Base-by-base conservation (phyloP, 73 alveolate genomes). In the Paramecium sonneborni region DNA sequence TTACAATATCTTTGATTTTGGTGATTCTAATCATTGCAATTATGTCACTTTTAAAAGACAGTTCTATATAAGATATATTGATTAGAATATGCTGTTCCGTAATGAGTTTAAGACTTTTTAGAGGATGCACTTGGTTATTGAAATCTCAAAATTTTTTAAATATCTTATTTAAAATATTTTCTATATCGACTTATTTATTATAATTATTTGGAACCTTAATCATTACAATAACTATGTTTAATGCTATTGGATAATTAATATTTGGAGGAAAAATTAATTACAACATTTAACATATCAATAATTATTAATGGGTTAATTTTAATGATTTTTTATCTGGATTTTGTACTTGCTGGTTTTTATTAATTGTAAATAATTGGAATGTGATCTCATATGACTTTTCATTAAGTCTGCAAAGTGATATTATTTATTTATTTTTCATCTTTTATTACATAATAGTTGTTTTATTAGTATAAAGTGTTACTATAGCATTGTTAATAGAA, bases 401-500 rank as follows among this genome's bases (percentile, higher is more conserved):
- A 43, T 23, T 23, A 79, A 41, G 46, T 1, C 32, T 79, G 1
- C 12, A 79, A 24, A 39, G 46, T 23, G 90, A 79, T 43, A 0
- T 7, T 11, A 24, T 43, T 43, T 43, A 43, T 24, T 11, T 79
- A 79, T 79, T 43, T 79, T 79, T 79, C 10, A 79, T 79, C 37
- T 23, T 21, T 28, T 79, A 24, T 24, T 79, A 79, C 55, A 79
- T 79, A 1, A 79, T 79, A 14, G 90, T 79, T 3, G 90, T 79
- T 43, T 23, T 79, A 20, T 43, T 79, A 21, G 32, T 76, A 6
- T 34, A 38, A 46, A 79, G 55, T 18, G 76, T 79, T 3, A 79
- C 90, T 10, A 79, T 79, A 3, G 90, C 90, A 7, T 43, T 79
- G n/a, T 24, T 79, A 41, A 79, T 79, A 20, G 90, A 79, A 38